Evolutionary conservation across 2,329 filamentous ascomycete genomes (phyloP).

Genomic region (Fusarium liriodendri): DNA sequence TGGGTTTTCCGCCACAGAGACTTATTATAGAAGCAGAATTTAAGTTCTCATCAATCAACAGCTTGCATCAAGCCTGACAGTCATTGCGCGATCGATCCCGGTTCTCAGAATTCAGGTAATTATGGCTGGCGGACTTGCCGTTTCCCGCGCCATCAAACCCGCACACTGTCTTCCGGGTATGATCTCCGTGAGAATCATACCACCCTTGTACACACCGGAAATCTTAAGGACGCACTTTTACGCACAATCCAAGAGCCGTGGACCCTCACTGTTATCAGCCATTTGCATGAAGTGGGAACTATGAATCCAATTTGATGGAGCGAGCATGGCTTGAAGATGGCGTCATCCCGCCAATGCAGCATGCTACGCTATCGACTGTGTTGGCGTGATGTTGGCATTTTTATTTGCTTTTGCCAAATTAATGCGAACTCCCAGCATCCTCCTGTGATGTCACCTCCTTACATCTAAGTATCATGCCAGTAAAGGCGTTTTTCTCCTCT

Average conservation of each 20-base stretch:
- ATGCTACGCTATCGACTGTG: neutral
- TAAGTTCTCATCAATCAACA: neutral
- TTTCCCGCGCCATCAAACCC: too few relatives aligned
- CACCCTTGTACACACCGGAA: neutral
- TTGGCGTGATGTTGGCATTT: neutral
- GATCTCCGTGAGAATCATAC: neutral
- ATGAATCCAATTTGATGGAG: neutral
- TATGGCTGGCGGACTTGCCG: too few relatives aligned
- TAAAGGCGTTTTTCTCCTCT: constrained; percentile 11
- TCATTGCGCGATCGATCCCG: neutral
- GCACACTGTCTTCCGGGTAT: neutral
- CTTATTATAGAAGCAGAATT: neutral
- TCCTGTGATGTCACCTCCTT: neutral
- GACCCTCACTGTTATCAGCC: neutral
- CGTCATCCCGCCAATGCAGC: neutral
- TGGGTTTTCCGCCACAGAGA: neutral
- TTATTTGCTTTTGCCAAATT: neutral
- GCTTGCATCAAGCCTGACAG: neutral
- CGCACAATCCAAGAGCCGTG: neutral
- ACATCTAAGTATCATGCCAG: neutral
- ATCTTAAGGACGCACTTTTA: neutral
- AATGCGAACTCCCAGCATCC: too few relatives aligned
- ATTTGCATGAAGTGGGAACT: neutral
- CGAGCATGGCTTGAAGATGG: neutral
- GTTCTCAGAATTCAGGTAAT: too few relatives aligned